phyloP scores from a whole-genome alignment of 192 early-diverging fungal genomes.

The Entomortierella parvispora region DNA sequence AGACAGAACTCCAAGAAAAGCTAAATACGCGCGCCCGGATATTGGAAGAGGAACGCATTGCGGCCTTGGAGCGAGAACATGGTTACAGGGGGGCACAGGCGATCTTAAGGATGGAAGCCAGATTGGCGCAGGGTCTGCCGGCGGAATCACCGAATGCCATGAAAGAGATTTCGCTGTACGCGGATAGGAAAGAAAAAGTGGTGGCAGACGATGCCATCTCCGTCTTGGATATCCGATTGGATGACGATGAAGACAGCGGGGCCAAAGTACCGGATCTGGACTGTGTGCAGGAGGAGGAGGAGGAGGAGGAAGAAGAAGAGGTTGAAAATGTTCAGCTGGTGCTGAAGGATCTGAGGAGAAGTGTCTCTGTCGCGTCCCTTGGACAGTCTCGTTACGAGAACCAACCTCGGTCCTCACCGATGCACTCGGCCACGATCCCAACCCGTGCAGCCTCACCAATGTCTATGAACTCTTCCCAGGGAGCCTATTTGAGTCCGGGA shows the following conservation, averaged over 20 bases:
- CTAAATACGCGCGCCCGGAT: conserved; percentile 2
- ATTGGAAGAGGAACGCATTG: conserved; percentile 28
- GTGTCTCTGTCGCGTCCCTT: conserved; percentile 32
- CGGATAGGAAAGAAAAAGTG: conserved; percentile 32
- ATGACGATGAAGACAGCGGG: conserved; percentile 1
- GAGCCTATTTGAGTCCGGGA: no score
- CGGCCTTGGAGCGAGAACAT: conserved; percentile 18
- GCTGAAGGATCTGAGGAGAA: conserved; percentile 24
- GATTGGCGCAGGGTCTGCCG: conserved; percentile 27
- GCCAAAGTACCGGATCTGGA: not conserved
- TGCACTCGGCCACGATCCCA: not conserved
- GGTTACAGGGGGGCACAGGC: conserved; percentile 24
- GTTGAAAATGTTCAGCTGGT: conserved; percentile 18
- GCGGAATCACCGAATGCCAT: conserved; percentile 27
- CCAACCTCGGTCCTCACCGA: not conserved
- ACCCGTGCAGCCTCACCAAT: not conserved
- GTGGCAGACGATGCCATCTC: conserved; percentile 48
- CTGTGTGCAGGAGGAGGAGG: not conserved
- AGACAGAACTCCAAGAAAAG: conserved; percentile 28
- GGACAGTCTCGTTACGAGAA: conserved; percentile 2
- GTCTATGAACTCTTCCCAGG: no score
- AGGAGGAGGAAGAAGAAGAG: conserved; percentile 19
- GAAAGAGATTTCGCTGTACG: conserved; percentile 44
- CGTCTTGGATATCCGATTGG: conserved; percentile 28
- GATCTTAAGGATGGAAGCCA: conserved; percentile 32